Evolutionary conservation across 148 eudicot species (phyloP).

Genomic region (Vaccinium myrtillus): DNA sequence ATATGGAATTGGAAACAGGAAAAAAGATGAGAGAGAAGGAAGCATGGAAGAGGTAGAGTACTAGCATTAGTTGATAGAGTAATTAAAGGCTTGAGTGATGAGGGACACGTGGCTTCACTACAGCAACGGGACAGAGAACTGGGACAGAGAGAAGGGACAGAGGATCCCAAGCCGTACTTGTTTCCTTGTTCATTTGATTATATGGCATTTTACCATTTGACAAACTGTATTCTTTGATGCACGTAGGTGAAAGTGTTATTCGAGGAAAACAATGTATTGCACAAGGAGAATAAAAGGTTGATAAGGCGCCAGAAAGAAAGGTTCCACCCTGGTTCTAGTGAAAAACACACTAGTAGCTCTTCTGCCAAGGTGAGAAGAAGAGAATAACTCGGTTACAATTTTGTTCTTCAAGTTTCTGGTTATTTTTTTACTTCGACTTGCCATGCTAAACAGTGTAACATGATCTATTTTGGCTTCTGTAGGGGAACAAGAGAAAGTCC

Average conservation of each 20-base stretch:
- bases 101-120: no score
- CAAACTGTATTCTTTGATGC: background rate
- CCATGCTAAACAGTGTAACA: background rate
- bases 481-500: conserved; percentile 74
- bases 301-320: conserved; percentile 52
- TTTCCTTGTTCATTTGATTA: background rate
- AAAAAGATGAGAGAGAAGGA: no score
- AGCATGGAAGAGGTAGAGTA: no score
- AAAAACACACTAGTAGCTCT: conserved; percentile 49
- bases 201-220: background rate
- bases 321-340: conserved; percentile 56
- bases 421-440: background rate
- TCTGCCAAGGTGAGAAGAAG: conserved; percentile 49
- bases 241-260: conserved; percentile 61
- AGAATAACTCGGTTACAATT: background rate
- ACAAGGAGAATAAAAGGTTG: conserved; percentile 63
- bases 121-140: no score
- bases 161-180: background rate
- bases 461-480: conserved; percentile 12
- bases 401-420: background rate
- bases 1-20: no score
- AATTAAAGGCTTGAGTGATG: no score
- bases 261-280: conserved; percentile 57
- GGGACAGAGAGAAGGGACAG: no score
- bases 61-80: no score